Conservation (phyloP, 306 rosid genomes). For the Quillaja saponaria region DNA sequence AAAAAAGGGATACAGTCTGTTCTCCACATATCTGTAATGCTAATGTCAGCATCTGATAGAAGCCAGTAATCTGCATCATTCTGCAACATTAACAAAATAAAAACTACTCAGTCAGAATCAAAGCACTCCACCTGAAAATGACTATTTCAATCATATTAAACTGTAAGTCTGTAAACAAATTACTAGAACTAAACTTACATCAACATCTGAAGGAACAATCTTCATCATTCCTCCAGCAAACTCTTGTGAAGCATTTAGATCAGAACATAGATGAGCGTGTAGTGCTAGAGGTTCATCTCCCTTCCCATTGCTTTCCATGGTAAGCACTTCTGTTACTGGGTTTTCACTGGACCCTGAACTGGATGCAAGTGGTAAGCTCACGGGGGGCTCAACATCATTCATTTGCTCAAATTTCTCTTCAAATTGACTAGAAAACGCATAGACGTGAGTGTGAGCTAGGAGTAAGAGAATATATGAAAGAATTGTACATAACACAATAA, state of each 20-base stretch:
- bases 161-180: too few species aligned
- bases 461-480: not conserved
- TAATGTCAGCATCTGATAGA: slow-evolving; percentile 88
- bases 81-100: slow-evolving; percentile 47
- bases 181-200: slow-evolving; percentile 57
- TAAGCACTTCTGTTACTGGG: slow-evolving; percentile 48
- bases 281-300: slow-evolving; percentile 60
- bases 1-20: slow-evolving; percentile 78
- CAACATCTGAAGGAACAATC: slow-evolving; percentile 90
- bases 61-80: slow-evolving; percentile 98
- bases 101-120: not conserved
- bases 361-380: slow-evolving; percentile 68
- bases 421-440: slow-evolving; percentile 65
- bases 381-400: slow-evolving; percentile 61
- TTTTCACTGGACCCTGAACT: slow-evolving; percentile 80
- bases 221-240: slow-evolving; percentile 90
- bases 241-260: slow-evolving; percentile 66
- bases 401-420: slow-evolving; percentile 94
- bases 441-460: not conserved
- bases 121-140: too few species aligned
- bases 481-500: not conserved
- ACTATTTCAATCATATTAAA: not conserved
- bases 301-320: slow-evolving; percentile 50
- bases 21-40: slow-evolving; percentile 98
- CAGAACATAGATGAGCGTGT: slow-evolving; percentile 58